Base-by-base conservation (phyloP, 257 asterid species). In the Capsicum rhomboideum region DNA sequence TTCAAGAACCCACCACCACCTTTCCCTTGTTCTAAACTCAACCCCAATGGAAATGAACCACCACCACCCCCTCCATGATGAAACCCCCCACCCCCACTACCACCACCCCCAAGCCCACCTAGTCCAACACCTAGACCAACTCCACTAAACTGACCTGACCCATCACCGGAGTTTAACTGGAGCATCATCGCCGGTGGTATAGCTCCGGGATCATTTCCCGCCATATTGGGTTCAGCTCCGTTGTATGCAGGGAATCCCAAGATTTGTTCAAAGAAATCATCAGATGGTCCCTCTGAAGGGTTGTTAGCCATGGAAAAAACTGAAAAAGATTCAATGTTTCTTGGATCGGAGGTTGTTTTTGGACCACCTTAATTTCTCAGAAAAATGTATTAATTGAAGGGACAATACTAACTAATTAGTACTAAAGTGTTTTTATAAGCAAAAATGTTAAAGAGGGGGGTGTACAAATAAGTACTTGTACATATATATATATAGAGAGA, bases 241-340 rank as follows among this genome's bases (percentile, higher is more conserved):
- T 87, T 91, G 66, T 93, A 96, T 80, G 91, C 81, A 40, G 92
- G 98, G 82, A 90, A 97, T 78, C 98, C 94, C 29, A 97, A 82
- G 80, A 97, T 89, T 86, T 95, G 98, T 81, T 97, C 99, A 46
- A 97, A 86, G 89, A 97, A 97, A 85, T 97, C 99, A 86, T 97
- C 99, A 46, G 98, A 90, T 0, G 98, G 85, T 46, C 92, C 82
- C 53, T 94, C 99, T 16, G 92, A 86, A 6, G 91, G 92, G 83
- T 97, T 93, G 89, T 91, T 93, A 55, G 98, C 95, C 99, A 95
- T 95, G 86, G 83, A 34, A 79, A 83, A 74, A 53, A 82, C 72
- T 20, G 68, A 37, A 66, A 49, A 68, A 66, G 84, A 83, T 86
- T 69, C 63, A 34, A 44, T 42, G 9, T 42, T 31, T 81, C 74